A percentile compares a stretch with the other conserved stretches of the same genome.
Conservation (phyloP, 805 yeast species). For the Teunomyces gatunensis region DNA sequence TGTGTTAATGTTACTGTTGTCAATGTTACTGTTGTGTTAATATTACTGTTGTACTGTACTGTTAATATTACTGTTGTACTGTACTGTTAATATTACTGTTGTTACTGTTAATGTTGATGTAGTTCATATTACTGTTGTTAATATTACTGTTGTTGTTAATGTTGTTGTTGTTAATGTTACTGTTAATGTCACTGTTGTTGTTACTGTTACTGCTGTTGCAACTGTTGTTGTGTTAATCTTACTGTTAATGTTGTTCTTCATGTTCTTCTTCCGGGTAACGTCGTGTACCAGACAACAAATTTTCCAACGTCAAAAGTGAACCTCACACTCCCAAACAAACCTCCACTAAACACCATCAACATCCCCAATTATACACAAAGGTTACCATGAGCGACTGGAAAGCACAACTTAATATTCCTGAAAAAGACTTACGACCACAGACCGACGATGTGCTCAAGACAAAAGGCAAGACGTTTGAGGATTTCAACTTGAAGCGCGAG, state of each 20-base stretch:
- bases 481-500: constrained; percentile 87
- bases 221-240: neutral
- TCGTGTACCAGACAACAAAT: neutral
- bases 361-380: neutral
- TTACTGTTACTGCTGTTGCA: too few species aligned
- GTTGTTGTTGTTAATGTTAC: too few species aligned
- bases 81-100: too few species aligned
- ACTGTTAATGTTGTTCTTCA: neutral
- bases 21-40: too few species aligned
- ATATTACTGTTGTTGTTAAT: too few species aligned
- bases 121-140: too few species aligned
- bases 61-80: too few species aligned
- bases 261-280: neutral
- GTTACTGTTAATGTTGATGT: too few species aligned
- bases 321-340: neutral
- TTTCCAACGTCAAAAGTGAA: constrained; percentile 1
- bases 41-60: too few species aligned
- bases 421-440: constrained; percentile 89
- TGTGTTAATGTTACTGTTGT: too few species aligned
- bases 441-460: constrained; percentile 94
- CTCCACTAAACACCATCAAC: neutral
- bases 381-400: constrained; percentile 53
- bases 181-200: too few species aligned
- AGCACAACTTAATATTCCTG: constrained; percentile 67
- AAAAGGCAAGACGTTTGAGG: constrained; percentile 89